Evolutionary conservation across 768 basidiomycete genomes (phyloP).

Genomic region (Trichaptum fuscoviolaceum): DNA sequence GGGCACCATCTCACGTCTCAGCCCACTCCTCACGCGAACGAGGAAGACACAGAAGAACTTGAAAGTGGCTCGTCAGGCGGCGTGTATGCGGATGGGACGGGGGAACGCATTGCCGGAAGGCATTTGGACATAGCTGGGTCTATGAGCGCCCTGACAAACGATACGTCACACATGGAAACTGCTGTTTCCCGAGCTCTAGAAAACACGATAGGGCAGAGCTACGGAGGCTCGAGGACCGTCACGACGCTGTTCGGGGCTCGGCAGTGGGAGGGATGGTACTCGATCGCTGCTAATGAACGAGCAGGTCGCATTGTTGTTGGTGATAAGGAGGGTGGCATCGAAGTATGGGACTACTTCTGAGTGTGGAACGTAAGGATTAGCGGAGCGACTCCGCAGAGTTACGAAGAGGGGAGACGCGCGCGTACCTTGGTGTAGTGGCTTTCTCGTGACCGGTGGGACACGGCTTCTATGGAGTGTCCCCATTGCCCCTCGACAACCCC

Average conservation of each 20-base stretch:
- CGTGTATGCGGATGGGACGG: neutral
- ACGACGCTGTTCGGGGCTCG: neutral
- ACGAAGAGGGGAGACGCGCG: too few species aligned
- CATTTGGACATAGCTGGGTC: neutral
- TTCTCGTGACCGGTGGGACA: too few species aligned
- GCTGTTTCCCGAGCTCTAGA: neutral
- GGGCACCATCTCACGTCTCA: neutral
- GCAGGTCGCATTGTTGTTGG: neutral
- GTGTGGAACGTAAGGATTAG: too few species aligned
- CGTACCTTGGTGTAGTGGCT: too few species aligned
- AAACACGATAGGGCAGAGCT: neutral
- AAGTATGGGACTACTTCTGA: neutral
- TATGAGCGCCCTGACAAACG: neutral
- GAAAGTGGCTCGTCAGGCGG: neutral
- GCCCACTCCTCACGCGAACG: neutral
- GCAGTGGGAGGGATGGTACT: neutral
- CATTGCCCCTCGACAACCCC: too few species aligned
- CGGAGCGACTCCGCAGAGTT: too few species aligned
- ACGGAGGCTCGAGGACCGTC: neutral
- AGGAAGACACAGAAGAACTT: neutral
- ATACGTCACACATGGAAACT: neutral
- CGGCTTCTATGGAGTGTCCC: too few species aligned
- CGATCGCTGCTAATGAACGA: neutral
- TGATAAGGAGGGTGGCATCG: neutral
- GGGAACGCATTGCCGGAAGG: slow-evolving; percentile 4